Base-by-base conservation (phyloP, 306 rosid genomes). In the Acacia melanoxylon region DNA sequence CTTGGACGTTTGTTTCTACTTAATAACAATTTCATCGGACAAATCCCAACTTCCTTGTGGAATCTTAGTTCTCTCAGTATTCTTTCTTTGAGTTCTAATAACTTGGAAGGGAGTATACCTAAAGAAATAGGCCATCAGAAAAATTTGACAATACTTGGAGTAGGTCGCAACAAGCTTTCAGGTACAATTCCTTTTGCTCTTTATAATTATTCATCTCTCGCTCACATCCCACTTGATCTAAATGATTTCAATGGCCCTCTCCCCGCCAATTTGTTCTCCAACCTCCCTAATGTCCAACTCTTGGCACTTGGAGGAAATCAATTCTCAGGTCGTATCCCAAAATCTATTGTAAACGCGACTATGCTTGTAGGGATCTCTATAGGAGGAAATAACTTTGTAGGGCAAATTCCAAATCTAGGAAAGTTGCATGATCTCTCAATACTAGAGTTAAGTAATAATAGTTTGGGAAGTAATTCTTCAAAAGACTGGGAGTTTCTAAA, bases 181-280 rank as follows among this genome's bases (percentile, higher is more conserved):
- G 63, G 63, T n/a, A 13, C 12, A 56, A 19, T 56, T 19, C 63
- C 63, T 20, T 7, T 4, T 8, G 11, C 62, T 56, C 62, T 56
- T 56, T 56, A 56, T 13, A 56, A 56, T 56, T 0, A 20, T 27
- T 56, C 27, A n/a, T 56, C 25, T n/a, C 68, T 76, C 52, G 0
- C 0, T 0, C 0, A 10, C 0, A 5, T 76, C 3, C 2, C 0
- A 1, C 0, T 27, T 44, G 0, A 20, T 16, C 0, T 0, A 1
- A 76, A 76, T 15, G 29, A 10, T 10, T 7, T 76, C 24, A 17
- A 27, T 7, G 59, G 72, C 62, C 27, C 80, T 62, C 80, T 76
- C 46, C 80, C 72, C 3, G 0, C 41, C 24, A 20, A n/a, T 17
- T 20, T 56, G 62, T 56, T 56, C 62, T 20, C 4, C 4, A 56